A percentile compares a stretch with the other conserved stretches of the same genome.
Evolutionary conservation across 2,329 filamentous ascomycete species (phyloP).

Genomic region (Periconia sp.): DNA sequence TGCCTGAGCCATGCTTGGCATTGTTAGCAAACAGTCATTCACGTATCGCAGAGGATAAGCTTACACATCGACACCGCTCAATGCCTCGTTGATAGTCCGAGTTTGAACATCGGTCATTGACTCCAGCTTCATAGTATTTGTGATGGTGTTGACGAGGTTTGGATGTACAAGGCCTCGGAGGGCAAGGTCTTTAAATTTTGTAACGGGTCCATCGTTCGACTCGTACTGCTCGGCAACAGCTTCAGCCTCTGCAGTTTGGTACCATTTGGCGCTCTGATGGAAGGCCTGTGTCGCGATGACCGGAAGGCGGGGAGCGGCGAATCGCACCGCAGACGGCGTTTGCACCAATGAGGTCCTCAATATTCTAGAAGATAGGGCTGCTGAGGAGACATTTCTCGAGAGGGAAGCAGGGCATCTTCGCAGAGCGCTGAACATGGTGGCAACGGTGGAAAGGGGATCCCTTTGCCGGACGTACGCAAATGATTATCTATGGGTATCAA

Average conservation of each 20-base stretch:
- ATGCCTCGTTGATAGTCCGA: slow-evolving; percentile 76
- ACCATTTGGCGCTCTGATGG: slow-evolving; percentile 44
- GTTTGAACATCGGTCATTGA: slow-evolving; percentile 92
- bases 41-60: slow-evolving; percentile 33
- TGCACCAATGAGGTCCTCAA: slow-evolving; percentile 25
- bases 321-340: slow-evolving; percentile 20
- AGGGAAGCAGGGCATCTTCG: slow-evolving; percentile 45
- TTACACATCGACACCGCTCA: slow-evolving; percentile 82
- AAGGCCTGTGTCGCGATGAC: slow-evolving; percentile 32
- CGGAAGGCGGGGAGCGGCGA: slow-evolving; percentile 20
- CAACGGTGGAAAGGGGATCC: background rate
- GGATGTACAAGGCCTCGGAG: slow-evolving; percentile 58
- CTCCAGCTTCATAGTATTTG: slow-evolving; percentile 70
- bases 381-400: slow-evolving; percentile 31
- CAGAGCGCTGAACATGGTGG: slow-evolving; percentile 48
- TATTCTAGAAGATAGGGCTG: slow-evolving; percentile 25
- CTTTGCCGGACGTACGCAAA: slow-evolving; percentile 10
- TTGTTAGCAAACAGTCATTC: slow-evolving; percentile 11
- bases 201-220: slow-evolving; percentile 35
- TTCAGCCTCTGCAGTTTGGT: slow-evolving; percentile 27
- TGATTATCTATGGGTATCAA: slow-evolving; percentile 15
- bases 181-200: slow-evolving; percentile 49
- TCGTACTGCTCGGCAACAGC: slow-evolving; percentile 15
- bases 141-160: slow-evolving; percentile 69
- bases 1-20: slow-evolving; percentile 72